Conservation (phyloP, 768 basidiomycete species). For the Roridomyces roridus region DNA sequence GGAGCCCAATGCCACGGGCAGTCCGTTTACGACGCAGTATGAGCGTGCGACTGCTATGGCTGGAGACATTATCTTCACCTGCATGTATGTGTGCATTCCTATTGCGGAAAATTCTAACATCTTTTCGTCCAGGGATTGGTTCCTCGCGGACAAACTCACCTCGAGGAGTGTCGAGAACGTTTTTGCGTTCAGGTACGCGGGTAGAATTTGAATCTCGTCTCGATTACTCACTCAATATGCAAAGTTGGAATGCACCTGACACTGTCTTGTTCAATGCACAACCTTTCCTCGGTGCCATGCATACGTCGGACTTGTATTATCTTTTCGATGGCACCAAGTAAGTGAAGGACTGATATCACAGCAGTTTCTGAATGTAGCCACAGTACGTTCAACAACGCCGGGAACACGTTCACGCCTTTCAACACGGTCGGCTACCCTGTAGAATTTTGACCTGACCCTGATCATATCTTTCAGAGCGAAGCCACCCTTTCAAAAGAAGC, state of each 20-base stretch:
- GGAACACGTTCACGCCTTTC: constrained; percentile 42
- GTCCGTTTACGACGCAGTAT: constrained; percentile 45
- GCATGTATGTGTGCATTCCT: constrained; percentile 40
- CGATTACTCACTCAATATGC: neutral
- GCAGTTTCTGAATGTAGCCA: neutral
- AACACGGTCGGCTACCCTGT: constrained; percentile 34
- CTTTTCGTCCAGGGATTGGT: constrained; percentile 47
- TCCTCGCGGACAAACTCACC: constrained; percentile 39
- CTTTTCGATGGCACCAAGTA: constrained; percentile 45
- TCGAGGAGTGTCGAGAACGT: constrained; percentile 37
- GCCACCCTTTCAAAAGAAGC: constrained; percentile 42
- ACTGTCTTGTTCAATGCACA: constrained; percentile 41
- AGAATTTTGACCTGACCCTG: neutral
- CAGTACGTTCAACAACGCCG: constrained; percentile 38
- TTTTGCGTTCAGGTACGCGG: constrained; percentile 40
- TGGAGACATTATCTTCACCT: constrained; percentile 48
- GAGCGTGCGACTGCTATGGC: constrained; percentile 48
- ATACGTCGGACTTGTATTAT: constrained; percentile 51
- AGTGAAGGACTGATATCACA: constrained; percentile 6
- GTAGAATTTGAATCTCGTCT: neutral
- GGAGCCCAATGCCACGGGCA: constrained; percentile 36
- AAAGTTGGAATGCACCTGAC: constrained; percentile 51
- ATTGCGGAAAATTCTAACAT: no score
- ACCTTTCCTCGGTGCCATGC: constrained; percentile 47
- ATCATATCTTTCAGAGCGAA: constrained; percentile 38